Evolutionary conservation across 108 stramenopile species (phyloP), one percentile per base, ranked within the genome.

Genomic region (Cyclotella choctawhatcheeana): DNA sequence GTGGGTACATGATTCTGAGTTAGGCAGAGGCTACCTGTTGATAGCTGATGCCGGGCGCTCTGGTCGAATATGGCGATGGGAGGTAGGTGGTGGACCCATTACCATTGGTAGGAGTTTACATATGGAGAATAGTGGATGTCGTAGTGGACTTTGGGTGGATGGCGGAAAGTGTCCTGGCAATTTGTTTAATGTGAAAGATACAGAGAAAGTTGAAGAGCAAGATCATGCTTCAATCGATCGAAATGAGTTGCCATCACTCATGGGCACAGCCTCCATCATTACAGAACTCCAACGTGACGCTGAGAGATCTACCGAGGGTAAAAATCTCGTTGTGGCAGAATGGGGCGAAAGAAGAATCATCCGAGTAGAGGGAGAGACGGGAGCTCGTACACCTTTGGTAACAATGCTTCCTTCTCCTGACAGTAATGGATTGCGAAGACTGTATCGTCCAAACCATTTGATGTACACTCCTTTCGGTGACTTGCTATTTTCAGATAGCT

Each of bases 31-130:
- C 22, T 90, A 83, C 64, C 64, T 90, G 1, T 71, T 93, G 18
- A 20, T 93, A 17, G 61, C 73, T 10, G 76, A 89, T 27, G 77
- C 61, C 3, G 67, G 81, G 10, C 33, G 66, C 6, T 68, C 67
- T 20, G 89, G 89, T n/a, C 69, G 83, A 20, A 82, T 93, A 48
- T 93, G 86, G 88, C 60, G 85, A 71, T 93, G 88, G 87, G 92
- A 93, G 71, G 78, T 83, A 2, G 92, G 88, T 25, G 89, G 88
- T 20, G 92, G 92, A 60, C 89, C 89, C 12, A 90, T 93, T 50
- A 79, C 89, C 5, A 93, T 93, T 76, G 92, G 92, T 27, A 69
- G 68, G 68, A 87, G 86, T 48, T 74, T 93, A 44, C 80, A 85
- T 64, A 75, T 90, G 79, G 72, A 84, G 58, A 66, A 80, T 52